A percentile compares a stretch with the other conserved stretches of the same genome.
These are phyloP conservation scores for Colletotrichum sp. DNA, from an alignment of 2,329 filamentous ascomycete genomes.

Conservation along the genomic window DNA sequence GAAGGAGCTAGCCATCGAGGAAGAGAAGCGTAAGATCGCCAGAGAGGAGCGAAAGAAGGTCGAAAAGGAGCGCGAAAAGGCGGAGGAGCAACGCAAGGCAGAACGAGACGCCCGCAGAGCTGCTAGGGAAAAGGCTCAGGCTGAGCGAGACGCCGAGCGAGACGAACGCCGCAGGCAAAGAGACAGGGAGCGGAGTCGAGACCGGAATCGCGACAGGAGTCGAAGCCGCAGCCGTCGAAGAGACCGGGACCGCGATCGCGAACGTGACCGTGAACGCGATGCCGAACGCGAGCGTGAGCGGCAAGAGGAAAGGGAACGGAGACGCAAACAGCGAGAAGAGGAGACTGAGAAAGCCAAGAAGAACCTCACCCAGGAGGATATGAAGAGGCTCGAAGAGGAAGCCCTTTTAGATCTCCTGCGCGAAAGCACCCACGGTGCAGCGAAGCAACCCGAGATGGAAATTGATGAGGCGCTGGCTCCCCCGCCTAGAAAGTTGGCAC, in stretches of 20 bases:
- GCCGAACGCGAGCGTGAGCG: constrained; percentile 33
- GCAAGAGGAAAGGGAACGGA: constrained; percentile 32
- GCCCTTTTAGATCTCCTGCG: constrained; percentile 63
- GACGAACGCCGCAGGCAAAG: constrained; percentile 55
- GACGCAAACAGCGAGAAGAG: constrained; percentile 41
- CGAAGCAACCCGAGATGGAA: constrained; percentile 57
- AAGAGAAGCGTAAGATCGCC: constrained; percentile 64
- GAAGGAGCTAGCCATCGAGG: constrained; percentile 65
- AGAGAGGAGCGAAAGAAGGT: constrained; percentile 59
- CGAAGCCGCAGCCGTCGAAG: constrained; percentile 17
- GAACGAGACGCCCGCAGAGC: constrained; percentile 55
- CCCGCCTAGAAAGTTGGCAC: constrained; percentile 56
- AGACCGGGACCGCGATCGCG: constrained; percentile 32
- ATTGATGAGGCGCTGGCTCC: constrained; percentile 61
- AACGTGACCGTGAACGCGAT: constrained; percentile 34
- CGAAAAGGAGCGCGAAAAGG: constrained; percentile 54
- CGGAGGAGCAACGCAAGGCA: constrained; percentile 54
- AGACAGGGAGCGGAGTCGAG: constrained; percentile 46
- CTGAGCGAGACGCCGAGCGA: constrained; percentile 56
- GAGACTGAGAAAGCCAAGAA: constrained; percentile 55
- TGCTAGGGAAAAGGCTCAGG: constrained; percentile 44
- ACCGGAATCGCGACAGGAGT: constrained; percentile 34
- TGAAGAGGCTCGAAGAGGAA: constrained; percentile 62
- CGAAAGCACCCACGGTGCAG: constrained; percentile 58
- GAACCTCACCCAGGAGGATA: constrained; percentile 62